phyloP scores from a whole-genome alignment of 106 monocot species.

The Allium cepa region DNA sequence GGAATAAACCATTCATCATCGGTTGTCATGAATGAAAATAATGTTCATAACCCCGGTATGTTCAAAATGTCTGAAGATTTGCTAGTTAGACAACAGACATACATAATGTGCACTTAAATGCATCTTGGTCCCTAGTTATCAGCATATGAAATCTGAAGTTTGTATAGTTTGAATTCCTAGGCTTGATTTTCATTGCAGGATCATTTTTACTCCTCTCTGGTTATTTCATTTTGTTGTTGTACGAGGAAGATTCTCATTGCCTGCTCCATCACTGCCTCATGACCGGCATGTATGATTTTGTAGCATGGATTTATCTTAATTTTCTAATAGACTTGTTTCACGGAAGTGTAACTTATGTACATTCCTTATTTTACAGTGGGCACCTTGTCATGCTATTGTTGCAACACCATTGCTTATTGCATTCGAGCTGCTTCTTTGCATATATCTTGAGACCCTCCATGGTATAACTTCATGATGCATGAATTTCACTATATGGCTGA shows the following conservation, averaged over 20 bases:
- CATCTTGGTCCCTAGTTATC: too few relatives aligned
- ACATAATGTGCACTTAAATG: too few relatives aligned
- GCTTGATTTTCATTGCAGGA: constrained; percentile 31
- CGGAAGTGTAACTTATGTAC: not conserved
- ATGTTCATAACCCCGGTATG: too few relatives aligned
- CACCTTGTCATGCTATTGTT: constrained; percentile 89
- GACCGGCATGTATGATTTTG: constrained; percentile 74
- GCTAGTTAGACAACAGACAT: too few relatives aligned
- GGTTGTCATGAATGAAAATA: too few relatives aligned
- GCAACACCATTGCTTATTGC: constrained; percentile 83
- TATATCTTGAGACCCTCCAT: constrained; percentile 58
- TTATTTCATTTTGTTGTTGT: constrained; percentile 76
- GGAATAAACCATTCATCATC: too few relatives aligned
- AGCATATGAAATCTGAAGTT: too few relatives aligned
- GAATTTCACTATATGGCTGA: not conserved
- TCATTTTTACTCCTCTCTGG: constrained; percentile 78
- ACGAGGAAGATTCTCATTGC: constrained; percentile 89
- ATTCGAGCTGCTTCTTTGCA: constrained; percentile 94
- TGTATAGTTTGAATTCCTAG: too few relatives aligned
- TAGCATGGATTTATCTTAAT: constrained; percentile 3
- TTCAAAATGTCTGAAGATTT: too few relatives aligned
- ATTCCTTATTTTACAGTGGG: constrained; percentile 46
- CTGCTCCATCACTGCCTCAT: constrained; percentile 91
- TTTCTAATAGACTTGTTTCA: not conserved
- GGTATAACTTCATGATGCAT: constrained; percentile 34